A percentile compares a stretch with the other conserved stretches of the same genome.
These are phyloP conservation scores for Candida silvatica DNA, from an alignment of 805 yeast genomes.

Conservation along the genomic window DNA sequence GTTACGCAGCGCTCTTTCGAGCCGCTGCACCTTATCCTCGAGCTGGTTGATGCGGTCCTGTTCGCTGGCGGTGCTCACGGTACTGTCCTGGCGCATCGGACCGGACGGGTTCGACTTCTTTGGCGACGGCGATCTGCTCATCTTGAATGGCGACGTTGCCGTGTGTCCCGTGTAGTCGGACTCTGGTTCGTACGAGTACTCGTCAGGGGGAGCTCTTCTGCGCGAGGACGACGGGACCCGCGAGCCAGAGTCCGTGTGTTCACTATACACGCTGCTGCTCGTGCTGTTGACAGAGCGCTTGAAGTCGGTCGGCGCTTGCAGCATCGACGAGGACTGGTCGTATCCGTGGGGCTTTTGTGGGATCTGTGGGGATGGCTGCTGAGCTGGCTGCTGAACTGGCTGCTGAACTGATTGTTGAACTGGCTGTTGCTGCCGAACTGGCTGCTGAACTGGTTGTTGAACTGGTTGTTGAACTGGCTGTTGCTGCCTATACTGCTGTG, in stretches of 20 bases:
- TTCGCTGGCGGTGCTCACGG: conserved; percentile 4
- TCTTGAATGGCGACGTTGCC: no score
- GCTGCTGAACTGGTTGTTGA: neutral
- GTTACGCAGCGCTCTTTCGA: conserved; percentile 19
- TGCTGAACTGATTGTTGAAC: neutral
- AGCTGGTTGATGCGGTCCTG: conserved; percentile 18
- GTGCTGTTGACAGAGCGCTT: no score
- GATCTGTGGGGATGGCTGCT: neutral
- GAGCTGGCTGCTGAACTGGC: neutral
- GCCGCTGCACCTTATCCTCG: conserved; percentile 24
- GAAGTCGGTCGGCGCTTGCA: neutral
- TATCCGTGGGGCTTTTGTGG: neutral
- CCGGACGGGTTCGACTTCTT: neutral
- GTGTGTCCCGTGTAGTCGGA: no score
- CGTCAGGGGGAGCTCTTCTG: no score
- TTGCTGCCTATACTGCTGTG: neutral
- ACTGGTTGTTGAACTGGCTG: conserved; percentile 2
- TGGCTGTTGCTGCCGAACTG: neutral
- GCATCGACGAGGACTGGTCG: neutral
- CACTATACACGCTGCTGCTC: no score
- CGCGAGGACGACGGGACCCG: no score
- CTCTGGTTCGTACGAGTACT: no score
- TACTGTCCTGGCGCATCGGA: neutral
- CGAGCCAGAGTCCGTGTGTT: no score
- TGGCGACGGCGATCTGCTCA: no score